Conservation (phyloP, 2,329 filamentous ascomycete species). For the Blastomyces gilchristii region DNA sequence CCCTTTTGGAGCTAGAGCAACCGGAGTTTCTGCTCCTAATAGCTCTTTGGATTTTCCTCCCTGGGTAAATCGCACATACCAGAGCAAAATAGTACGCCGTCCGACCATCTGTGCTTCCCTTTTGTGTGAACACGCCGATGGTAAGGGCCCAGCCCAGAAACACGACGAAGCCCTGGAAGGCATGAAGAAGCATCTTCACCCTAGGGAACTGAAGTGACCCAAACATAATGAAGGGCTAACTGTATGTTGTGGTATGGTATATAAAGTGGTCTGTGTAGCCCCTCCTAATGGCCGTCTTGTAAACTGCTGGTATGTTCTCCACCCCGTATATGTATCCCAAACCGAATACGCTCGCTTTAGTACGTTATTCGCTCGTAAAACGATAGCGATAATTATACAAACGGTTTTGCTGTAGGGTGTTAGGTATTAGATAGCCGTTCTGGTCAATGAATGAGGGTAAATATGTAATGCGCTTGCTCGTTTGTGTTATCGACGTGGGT, state of each 20-base stretch:
- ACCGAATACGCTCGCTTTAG: not conserved
- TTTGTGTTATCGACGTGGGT: not conserved
- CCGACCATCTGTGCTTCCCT: slow-evolving; percentile 44
- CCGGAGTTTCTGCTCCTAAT: not conserved
- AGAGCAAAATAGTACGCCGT: slow-evolving; percentile 49
- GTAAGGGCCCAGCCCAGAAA: slow-evolving; percentile 50
- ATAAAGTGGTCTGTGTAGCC: not conserved
- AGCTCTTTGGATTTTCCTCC: not conserved
- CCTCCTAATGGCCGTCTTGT: not conserved
- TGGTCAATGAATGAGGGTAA: not conserved
- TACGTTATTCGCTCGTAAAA: not conserved
- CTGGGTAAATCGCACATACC: slow-evolving; percentile 33
- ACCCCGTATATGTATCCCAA: not conserved
- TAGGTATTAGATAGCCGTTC: not conserved
- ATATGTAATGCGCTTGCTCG: not conserved
- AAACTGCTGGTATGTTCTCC: not conserved
- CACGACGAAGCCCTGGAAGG: slow-evolving; percentile 45
- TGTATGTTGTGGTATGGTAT: not conserved
- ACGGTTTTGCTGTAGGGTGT: not conserved
- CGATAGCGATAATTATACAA: not conserved
- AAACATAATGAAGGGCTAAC: slow-evolving; percentile 10
- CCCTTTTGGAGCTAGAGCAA: not conserved
- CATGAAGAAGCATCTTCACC: slow-evolving; percentile 47
- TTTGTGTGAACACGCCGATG: slow-evolving; percentile 48
- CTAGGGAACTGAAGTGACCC: slow-evolving; percentile 22